These are phyloP conservation scores for Boletus smithii DNA, from an alignment of 1,284 basidiomycete genomes.

Conservation along the genomic window DNA sequence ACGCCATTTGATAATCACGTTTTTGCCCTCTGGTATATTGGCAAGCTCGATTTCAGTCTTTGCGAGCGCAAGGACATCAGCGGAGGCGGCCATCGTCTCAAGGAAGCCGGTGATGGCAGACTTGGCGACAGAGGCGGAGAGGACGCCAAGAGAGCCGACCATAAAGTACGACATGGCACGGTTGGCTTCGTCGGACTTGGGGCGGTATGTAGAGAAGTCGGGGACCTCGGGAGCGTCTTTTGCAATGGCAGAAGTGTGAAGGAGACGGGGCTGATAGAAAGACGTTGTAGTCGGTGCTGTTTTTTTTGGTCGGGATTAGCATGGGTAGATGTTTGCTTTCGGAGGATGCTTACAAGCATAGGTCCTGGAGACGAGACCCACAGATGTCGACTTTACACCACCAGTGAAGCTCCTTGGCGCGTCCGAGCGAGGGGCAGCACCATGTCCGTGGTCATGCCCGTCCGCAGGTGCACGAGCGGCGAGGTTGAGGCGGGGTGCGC, in stretches of 20 bases:
- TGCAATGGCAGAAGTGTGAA: slow-evolving; percentile 66
- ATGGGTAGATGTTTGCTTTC: not conserved
- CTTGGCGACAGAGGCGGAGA: slow-evolving; percentile 93
- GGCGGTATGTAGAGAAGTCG: slow-evolving; percentile 84
- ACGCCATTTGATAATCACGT: slow-evolving; percentile 98
- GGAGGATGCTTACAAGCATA: slow-evolving; percentile 57
- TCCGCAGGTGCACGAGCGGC: slow-evolving; percentile 59
- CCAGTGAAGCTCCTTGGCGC: slow-evolving; percentile 61
- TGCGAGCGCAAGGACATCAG: slow-evolving; percentile 96
- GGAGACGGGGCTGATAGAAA: slow-evolving; percentile 63
- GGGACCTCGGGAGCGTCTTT: slow-evolving; percentile 79
- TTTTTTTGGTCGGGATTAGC: slow-evolving; percentile 8
- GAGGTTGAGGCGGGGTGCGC: slow-evolving; percentile 68
- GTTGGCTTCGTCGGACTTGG: slow-evolving; percentile 67
- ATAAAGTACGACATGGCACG: slow-evolving; percentile 94
- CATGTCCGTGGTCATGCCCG: slow-evolving; percentile 59
- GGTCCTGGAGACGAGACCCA: slow-evolving; percentile 63
- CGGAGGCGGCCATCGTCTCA: slow-evolving; percentile 93
- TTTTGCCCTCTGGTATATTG: slow-evolving; percentile 96
- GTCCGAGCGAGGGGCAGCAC: slow-evolving; percentile 61
- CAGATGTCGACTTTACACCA: slow-evolving; percentile 45
- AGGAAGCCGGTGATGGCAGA: slow-evolving; percentile 94
- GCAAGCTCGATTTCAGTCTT: slow-evolving; percentile 96
- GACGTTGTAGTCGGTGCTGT: slow-evolving; percentile 47
- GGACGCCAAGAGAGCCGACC: slow-evolving; percentile 93